Percentiles rank a stretch among this genome's conserved stretches.
These are phyloP conservation scores for Brassica balearica DNA, from an alignment of 441 rosid species.

Conservation along the genomic window DNA sequence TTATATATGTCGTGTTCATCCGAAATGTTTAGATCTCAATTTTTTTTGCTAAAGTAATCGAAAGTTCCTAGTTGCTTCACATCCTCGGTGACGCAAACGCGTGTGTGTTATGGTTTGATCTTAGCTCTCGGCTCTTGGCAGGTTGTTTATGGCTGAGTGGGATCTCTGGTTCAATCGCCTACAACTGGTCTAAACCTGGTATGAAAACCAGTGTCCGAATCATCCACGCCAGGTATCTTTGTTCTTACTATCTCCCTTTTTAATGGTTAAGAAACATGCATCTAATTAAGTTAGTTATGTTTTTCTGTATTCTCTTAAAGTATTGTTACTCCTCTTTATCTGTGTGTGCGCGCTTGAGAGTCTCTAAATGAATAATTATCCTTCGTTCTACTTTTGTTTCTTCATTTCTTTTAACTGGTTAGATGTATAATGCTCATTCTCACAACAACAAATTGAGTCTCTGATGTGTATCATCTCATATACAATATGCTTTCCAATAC, in stretches of 20 bases:
- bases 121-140: no score
- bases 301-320: background rate
- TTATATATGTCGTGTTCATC: background rate
- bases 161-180: conserved; percentile 82
- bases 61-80: background rate
- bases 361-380: background rate
- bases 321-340: background rate
- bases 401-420: background rate
- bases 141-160: conserved; percentile 93
- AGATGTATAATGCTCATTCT: background rate
- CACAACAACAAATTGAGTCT: background rate
- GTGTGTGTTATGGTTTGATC: background rate
- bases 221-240: conserved; percentile 78
- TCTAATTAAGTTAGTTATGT: background rate
- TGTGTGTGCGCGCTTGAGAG: background rate
- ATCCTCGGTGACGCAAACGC: background rate
- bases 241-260: background rate
- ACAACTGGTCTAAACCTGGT: conserved; percentile 91
- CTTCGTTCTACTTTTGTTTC: background rate
- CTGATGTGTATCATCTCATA: no score
- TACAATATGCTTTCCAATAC: background rate
- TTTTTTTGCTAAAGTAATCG: background rate
- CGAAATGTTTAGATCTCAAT: background rate
- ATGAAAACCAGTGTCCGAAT: conserved; percentile 95
- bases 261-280: background rate